Evolutionary conservation across 73 alveolate species (phyloP).

Genomic region (Paramecium octaurelia): DNA sequence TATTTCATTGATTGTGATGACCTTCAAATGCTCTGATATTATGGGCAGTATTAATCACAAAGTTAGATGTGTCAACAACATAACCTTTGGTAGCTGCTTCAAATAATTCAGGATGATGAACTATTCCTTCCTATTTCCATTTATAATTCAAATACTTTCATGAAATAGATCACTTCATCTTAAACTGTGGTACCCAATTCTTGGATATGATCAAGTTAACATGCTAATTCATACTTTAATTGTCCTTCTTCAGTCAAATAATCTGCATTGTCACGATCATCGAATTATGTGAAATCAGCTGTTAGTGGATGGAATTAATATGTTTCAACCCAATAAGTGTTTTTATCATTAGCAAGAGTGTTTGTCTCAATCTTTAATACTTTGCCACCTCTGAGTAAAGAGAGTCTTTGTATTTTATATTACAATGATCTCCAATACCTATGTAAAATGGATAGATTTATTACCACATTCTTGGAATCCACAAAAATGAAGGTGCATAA

Average conservation of each 20-base stretch:
- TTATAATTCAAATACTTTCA: slow-evolving; percentile 56
- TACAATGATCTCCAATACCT: slow-evolving; percentile 78
- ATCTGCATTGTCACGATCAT: slow-evolving; percentile 75
- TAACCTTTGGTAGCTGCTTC: slow-evolving; percentile 85
- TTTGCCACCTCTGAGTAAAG: slow-evolving; percentile 88
- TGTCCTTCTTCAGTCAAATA: slow-evolving; percentile 75
- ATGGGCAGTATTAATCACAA: slow-evolving; percentile 84
- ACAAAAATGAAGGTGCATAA: slow-evolving; percentile 66
- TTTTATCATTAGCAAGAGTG: slow-evolving; percentile 78
- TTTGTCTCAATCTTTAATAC: slow-evolving; percentile 71
- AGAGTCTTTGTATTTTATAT: slow-evolving; percentile 76
- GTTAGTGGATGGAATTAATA: slow-evolving; percentile 81
- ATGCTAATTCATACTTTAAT: slow-evolving; percentile 82
- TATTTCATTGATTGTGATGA: slow-evolving; percentile 72
- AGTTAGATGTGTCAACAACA: slow-evolving; percentile 88
- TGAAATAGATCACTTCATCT: slow-evolving; percentile 83
- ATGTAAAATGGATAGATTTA: not conserved
- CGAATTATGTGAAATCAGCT: slow-evolving; percentile 72
- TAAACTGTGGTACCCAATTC: slow-evolving; percentile 82
- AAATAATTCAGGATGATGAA: slow-evolving; percentile 88
- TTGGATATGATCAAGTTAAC: slow-evolving; percentile 81
- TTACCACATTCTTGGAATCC: slow-evolving; percentile 79
- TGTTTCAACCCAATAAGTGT: slow-evolving; percentile 82
- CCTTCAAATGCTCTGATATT: slow-evolving; percentile 87
- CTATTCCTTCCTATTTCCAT: slow-evolving; percentile 76